These are phyloP conservation scores for Boletus sensibilis DNA, from an alignment of 768 basidiomycete species.

Conservation along the genomic window DNA sequence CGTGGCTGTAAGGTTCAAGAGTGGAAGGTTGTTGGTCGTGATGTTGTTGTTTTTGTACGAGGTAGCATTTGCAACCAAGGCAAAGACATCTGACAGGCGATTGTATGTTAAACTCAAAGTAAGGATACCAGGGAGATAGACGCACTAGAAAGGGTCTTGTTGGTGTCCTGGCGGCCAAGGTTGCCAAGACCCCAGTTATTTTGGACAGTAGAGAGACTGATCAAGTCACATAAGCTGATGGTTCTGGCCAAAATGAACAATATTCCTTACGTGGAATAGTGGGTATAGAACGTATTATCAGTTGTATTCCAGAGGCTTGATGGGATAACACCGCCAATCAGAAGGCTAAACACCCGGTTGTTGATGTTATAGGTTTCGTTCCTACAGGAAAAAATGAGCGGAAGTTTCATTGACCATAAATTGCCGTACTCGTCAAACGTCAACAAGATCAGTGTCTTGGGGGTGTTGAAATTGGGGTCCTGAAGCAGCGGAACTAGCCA, in stretches of 20 bases:
- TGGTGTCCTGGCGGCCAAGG: conserved; percentile 58
- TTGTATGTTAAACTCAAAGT: not conserved
- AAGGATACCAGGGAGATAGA: not conserved
- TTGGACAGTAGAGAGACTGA: conserved; percentile 49
- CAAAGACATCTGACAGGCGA: conserved; percentile 46
- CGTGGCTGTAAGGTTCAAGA: conserved; percentile 42
- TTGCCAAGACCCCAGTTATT: conserved; percentile 62
- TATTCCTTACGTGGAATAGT: conserved; percentile 47
- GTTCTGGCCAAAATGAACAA: not conserved
- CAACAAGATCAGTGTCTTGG: conserved; percentile 54
- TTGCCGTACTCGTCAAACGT: conserved; percentile 61
- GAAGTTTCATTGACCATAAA: not conserved
- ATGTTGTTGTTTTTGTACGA: conserved; percentile 42
- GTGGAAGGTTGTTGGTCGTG: conserved; percentile 29
- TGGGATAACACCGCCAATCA: conserved; percentile 50
- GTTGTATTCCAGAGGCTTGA: conserved; percentile 39
- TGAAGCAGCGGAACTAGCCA: conserved; percentile 54
- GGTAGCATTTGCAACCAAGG: conserved; percentile 46
- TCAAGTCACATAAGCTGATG: not conserved
- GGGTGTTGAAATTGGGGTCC: conserved; percentile 51
- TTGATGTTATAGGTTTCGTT: conserved; percentile 36
- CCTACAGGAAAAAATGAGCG: conserved; percentile 6
- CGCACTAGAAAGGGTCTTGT: conserved; percentile 37
- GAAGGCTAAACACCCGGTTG: conserved; percentile 47
- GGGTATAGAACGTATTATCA: conserved; percentile 57